Base-by-base conservation (phyloP, 306 rosid species). In the Quercus parvula region DNA sequence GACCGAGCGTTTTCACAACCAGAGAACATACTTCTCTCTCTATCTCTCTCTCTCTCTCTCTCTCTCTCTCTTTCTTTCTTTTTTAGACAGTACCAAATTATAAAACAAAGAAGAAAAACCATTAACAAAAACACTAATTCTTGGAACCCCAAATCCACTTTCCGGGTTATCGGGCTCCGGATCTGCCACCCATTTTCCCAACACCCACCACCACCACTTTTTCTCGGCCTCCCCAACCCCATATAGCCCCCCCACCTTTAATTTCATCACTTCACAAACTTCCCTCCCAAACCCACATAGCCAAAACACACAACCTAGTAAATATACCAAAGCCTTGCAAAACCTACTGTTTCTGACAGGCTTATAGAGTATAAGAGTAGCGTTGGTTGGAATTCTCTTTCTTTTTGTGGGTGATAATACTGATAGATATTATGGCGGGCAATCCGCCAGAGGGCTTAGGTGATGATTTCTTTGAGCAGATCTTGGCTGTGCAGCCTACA, bases 401-500 rank as follows among this genome's bases (percentile, higher is more conserved):
- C 18, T 67, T 35, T 49, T 2, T 10, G 8, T 17, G n/a, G 22
- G 4, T 80, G 12, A 41, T 41, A 41, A 41, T 69, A 0, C 22
- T 33, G 62, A n/a, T 15, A 10, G 0, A 15, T 25, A 70, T 30
- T 18, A 95, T 95, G 99, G 96, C 94, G 63, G 92, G 93, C 27
- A 91, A 89, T 78, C 81, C 87, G 17, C 86, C 92, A 14, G 94
- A 91, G 83, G 93, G 97, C 9, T 85, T 93, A 41, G 93, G 93
- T 1, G 99, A 96, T 54, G 98, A 93, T 87, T 93, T 93, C 84
- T 85, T 93, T 24, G 98, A 93, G 83, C 94, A 96, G 97, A 96
- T 96, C 84, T 56, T 93, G 54, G 87, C 94, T 0, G 98, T 82
- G 64, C 94, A 92, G 9, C 82, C 89, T 8, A 4, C 79, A 2